A percentile compares a stretch with the other conserved stretches of the same genome.
These are phyloP conservation scores for Boletus calvinii DNA, from an alignment of 1,284 basidiomycete species.

Conservation along the genomic window DNA sequence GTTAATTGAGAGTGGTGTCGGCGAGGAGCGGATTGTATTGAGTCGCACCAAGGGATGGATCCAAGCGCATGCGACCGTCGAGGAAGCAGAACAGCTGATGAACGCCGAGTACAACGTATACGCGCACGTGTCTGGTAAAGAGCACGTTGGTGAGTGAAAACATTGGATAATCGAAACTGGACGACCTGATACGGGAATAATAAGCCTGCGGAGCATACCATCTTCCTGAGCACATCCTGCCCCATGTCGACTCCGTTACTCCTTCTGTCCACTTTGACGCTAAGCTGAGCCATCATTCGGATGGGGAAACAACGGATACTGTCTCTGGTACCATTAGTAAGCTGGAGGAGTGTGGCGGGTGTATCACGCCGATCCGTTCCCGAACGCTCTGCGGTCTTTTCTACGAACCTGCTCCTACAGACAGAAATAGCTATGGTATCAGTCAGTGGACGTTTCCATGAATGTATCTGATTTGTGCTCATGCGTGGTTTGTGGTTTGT, in stretches of 20 bases:
- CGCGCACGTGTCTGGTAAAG: conserved; percentile 34
- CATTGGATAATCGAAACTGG: not conserved
- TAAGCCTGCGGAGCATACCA: conserved; percentile 43
- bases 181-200: conserved; percentile 20
- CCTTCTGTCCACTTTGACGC: conserved; percentile 43
- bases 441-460: conserved; percentile 30
- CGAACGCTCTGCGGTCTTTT: conserved; percentile 46
- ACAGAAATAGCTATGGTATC: conserved; percentile 50
- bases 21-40: conserved; percentile 13
- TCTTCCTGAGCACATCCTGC: conserved; percentile 40
- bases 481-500: conserved; percentile 4
- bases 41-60: conserved; percentile 40
- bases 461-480: not conserved
- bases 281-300: conserved; percentile 14
- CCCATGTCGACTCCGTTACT: conserved; percentile 46
- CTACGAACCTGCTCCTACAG: conserved; percentile 39
- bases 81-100: conserved; percentile 43
- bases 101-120: conserved; percentile 45
- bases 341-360: conserved; percentile 39
- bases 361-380: conserved; percentile 47
- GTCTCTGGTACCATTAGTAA: conserved; percentile 23
- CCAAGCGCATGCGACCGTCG: conserved; percentile 36
- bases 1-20: conserved; percentile 38
- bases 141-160: conserved; percentile 30
- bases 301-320: conserved; percentile 19